Evolutionary conservation across 73 alveolate species (phyloP).

Genomic region (Diophrys appendiculata): DNA sequence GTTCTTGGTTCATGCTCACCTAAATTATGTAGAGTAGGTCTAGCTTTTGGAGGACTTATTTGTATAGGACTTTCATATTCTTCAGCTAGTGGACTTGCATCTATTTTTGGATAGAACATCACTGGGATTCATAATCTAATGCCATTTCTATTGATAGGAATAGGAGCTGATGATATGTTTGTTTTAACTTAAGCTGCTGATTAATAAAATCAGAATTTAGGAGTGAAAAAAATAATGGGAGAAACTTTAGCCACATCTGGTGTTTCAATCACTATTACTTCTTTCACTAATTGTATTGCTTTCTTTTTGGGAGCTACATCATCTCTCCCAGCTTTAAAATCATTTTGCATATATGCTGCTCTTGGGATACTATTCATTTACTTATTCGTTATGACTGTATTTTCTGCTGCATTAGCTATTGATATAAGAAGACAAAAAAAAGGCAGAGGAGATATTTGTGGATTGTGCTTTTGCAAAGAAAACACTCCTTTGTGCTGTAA

Average conservation of each 20-base stretch:
- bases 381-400: constrained; percentile 23
- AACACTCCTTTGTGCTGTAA: neutral
- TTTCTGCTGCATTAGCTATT: constrained; percentile 32
- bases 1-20: constrained; percentile 11
- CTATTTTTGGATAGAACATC: neutral
- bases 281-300: constrained; percentile 54
- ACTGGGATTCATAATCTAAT: constrained; percentile 10
- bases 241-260: constrained; percentile 21
- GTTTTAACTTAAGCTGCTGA: constrained; percentile 29
- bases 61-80: constrained; percentile 6
- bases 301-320: constrained; percentile 57
- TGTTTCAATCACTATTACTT: constrained; percentile 47
- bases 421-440: constrained; percentile 7
- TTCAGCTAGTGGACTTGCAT: neutral
- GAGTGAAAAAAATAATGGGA: constrained; percentile 13
- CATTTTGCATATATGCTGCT: constrained; percentile 58
- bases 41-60: constrained; percentile 1
- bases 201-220: neutral
- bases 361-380: constrained; percentile 43
- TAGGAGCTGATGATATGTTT: constrained; percentile 61
- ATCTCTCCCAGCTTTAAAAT: constrained; percentile 44
- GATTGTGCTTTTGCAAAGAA: neutral
- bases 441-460: neutral
- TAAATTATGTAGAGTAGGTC: neutral
- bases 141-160: constrained; percentile 50